Evolutionary conservation across 305 asterid species (phyloP).

Genomic region (Euphrasia arctica): DNA sequence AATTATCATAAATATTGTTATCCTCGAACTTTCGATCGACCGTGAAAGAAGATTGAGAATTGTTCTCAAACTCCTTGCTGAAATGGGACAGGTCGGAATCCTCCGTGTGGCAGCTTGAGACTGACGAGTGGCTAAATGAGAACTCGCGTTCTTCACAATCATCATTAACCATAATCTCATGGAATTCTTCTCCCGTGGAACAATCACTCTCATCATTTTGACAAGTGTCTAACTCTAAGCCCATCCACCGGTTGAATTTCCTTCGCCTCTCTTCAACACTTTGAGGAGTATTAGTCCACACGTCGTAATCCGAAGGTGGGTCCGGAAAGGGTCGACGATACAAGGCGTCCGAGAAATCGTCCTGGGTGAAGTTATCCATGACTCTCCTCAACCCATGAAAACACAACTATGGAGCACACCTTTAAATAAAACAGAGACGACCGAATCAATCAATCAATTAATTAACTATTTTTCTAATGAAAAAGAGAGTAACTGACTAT

Average conservation of each 20-base stretch:
- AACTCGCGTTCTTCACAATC: slow-evolving; percentile 36
- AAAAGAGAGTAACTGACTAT: slow-evolving; percentile 25
- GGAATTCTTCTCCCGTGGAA: slow-evolving; percentile 20
- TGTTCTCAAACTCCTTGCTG: slow-evolving; percentile 23
- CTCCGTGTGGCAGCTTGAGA: slow-evolving; percentile 42
- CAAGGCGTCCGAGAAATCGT: slow-evolving; percentile 69
- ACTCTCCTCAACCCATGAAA: slow-evolving; percentile 62
- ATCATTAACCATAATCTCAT: slow-evolving; percentile 46
- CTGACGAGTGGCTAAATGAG: slow-evolving; percentile 45
- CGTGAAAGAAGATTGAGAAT: slow-evolving; percentile 27
- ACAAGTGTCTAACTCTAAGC: slow-evolving; percentile 22
- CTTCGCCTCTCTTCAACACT: slow-evolving; percentile 72
- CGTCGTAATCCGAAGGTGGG: slow-evolving; percentile 40
- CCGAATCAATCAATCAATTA: slow-evolving; percentile 1
- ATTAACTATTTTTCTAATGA: slow-evolving; percentile 9
- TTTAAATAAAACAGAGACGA: slow-evolving; percentile 35
- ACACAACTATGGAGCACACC: slow-evolving; percentile 37
- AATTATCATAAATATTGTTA: not conserved
- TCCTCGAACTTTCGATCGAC: slow-evolving; percentile 29
- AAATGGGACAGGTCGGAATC: slow-evolving; percentile 29
- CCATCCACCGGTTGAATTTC: slow-evolving; percentile 58
- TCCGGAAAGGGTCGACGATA: slow-evolving; percentile 13
- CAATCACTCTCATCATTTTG: slow-evolving; percentile 14
- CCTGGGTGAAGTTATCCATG: slow-evolving; percentile 61
- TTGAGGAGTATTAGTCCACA: slow-evolving; percentile 64